Base-by-base conservation (phyloP, 345 rosid genomes). In the Geranium brycei region DNA sequence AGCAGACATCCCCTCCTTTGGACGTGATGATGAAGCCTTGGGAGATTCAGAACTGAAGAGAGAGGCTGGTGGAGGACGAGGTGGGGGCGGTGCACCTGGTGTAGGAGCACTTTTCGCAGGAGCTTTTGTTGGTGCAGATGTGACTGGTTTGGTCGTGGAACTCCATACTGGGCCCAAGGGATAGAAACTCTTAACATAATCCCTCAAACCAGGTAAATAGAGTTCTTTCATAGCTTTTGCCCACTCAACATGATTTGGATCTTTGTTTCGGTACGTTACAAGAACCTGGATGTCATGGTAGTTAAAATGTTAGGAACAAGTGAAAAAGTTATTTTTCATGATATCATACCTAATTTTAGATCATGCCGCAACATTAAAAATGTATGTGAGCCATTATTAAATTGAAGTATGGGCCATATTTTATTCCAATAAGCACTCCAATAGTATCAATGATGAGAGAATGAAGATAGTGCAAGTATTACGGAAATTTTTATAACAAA, bases 131-230 rank as follows among this genome's bases (percentile, higher is more conserved):
- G 90, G 75, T 68, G 85, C 85, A 82, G 73, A 58, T 68, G 73
- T 73, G 58, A 77, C 62, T 47, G 73, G 59, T 70, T 73, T 87
- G n/a, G 82, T 95, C 38, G 88, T 66, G 61, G 86, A 72, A 79
- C 79, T 83, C 97, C 99, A 95, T 17, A 83, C 87, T 55, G 97
- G 99, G 58, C 99, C 99, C 75, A 95, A 73, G 67, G 99, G 87
- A 67, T 85, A 84, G 70, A 82, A 80, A 71, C 78, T 78, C 82
- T 95, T 95, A 30, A 95, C 96, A 77, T 85, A 95, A 60, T 85
- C 95, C 73, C 89, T 84, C 77, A 95, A 79, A 72, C 97, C 97
- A 51, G 92, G 92, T 66, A 95, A 67, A 75, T 90, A 95, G 12
- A 95, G 85, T 69, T 95, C 97, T 81, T 91, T 91, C 73, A 95